Conservation (phyloP, 2,329 filamentous ascomycete species). For the Botrytis squamosa region DNA sequence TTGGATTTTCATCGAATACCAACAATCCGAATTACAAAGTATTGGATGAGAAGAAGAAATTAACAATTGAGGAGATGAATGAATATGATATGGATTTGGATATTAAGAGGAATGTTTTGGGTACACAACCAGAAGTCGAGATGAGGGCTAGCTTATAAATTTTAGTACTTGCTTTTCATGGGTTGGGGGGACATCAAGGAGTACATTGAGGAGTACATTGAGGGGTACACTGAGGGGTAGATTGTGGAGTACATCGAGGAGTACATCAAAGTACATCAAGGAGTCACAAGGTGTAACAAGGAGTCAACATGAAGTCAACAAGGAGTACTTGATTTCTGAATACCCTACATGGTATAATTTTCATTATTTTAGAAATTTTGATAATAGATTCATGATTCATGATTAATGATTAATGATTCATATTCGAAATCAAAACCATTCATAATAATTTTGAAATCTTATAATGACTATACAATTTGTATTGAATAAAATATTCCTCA, state of each 20-base stretch:
- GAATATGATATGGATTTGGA: conserved; percentile 60
- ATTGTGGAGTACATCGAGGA: not conserved
- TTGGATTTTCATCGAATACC: conserved; percentile 41
- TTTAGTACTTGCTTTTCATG: not conserved
- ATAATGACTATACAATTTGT: not conserved
- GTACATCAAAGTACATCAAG: not conserved
- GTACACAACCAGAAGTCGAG: conserved; percentile 3
- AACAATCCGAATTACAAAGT: conserved; percentile 56
- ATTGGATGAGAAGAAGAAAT: conserved; percentile 54
- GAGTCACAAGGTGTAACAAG: not conserved
- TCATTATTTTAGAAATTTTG: not conserved
- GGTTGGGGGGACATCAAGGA: too few species aligned
- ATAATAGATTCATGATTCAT: not conserved
- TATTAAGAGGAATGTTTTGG: conserved; percentile 40
- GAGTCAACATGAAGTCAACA: not conserved
- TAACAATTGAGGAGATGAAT: conserved; percentile 70
- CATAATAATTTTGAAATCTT: not conserved
- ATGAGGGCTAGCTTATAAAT: conserved; percentile 17
- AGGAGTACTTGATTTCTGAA: not conserved
- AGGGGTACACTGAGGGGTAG: not conserved
- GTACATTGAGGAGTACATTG: too few species aligned
- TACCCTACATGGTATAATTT: not conserved
- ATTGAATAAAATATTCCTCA: not conserved
- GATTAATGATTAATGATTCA: too few species aligned
- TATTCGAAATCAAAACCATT: not conserved